These are phyloP conservation scores for Leccinum ochraceum DNA, from an alignment of 768 basidiomycete species.

Conservation along the genomic window DNA sequence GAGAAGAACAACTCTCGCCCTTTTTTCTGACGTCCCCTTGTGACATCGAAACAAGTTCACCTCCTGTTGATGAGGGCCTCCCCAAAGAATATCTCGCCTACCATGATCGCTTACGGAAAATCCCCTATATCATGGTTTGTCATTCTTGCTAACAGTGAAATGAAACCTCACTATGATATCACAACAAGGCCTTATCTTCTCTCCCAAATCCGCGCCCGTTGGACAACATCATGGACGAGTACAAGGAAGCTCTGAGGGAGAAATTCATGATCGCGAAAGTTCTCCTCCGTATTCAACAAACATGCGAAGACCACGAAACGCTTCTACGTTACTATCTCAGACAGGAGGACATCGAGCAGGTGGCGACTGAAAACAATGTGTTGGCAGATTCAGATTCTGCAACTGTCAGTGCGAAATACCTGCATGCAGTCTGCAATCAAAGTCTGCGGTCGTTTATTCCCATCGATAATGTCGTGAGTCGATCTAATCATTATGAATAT, in stretches of 20 bases:
- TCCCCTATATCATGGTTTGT: background rate
- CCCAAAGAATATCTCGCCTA: background rate
- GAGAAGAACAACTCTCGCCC: no score
- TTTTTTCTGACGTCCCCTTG: no score
- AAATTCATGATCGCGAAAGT: background rate
- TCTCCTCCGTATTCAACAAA: background rate
- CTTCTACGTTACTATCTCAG: background rate
- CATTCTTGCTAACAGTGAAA: background rate
- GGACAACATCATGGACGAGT: background rate
- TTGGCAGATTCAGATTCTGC: background rate
- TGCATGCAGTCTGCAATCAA: background rate
- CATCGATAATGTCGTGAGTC: background rate
- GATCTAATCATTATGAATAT: background rate
- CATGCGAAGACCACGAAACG: background rate
- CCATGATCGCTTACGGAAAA: background rate
- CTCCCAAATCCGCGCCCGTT: background rate
- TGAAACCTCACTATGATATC: no score
- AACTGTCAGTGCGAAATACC: background rate
- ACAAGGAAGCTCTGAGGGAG: background rate
- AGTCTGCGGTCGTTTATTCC: background rate
- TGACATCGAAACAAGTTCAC: no score
- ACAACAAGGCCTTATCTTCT: background rate
- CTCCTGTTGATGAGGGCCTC: background rate
- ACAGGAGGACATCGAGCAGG: background rate
- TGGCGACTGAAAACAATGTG: background rate